Evolutionary conservation across 768 basidiomycete genomes (phyloP).

Genomic region (Tylopilus intermedius): DNA sequence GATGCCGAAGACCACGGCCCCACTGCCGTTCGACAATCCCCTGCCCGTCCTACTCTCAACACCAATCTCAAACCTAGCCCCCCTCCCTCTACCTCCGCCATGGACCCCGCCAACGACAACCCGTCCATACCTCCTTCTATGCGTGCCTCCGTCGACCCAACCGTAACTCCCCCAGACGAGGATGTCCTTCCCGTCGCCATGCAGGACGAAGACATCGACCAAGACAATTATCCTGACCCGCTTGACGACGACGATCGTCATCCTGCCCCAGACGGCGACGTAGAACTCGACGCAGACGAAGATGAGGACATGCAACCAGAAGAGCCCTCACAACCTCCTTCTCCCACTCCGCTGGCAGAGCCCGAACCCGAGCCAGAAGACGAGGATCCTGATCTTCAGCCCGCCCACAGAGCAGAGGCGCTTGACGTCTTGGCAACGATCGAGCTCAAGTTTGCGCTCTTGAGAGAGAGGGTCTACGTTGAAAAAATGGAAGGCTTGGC

Average conservation of each 20-base stretch:
- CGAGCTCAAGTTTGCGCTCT: conserved; percentile 86
- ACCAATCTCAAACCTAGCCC: conserved; percentile 8
- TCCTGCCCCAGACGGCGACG: conserved; percentile 13
- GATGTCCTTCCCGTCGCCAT: conserved; percentile 10
- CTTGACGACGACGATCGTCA: conserved; percentile 24
- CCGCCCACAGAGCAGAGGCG: conserved; percentile 80
- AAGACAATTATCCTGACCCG: conserved; percentile 14
- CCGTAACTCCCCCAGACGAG: conserved; percentile 17
- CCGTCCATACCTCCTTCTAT: conserved; percentile 18
- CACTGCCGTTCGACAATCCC: conserved; percentile 21
- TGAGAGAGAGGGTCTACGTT: conserved; percentile 83
- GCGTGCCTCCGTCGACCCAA: conserved; percentile 19
- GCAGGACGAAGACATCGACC: conserved; percentile 28
- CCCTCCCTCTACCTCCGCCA: conserved; percentile 9
- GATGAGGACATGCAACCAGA: conserved; percentile 31
- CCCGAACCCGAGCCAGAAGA: conserved; percentile 29
- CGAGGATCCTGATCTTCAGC: conserved; percentile 69
- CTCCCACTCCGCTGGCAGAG: conserved; percentile 23
- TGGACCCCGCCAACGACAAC: conserved; percentile 20
- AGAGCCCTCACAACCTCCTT: conserved; percentile 24
- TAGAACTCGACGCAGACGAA: conserved; percentile 28
- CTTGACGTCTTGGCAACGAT: conserved; percentile 84
- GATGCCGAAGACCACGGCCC: conserved; percentile 27
- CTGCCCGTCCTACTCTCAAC: conserved; percentile 17
- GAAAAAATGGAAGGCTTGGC: conserved; percentile 92